These are phyloP conservation scores for Amphirosellinia nigrospora DNA, from an alignment of 495 filamentous ascomycete genomes.

Conservation along the genomic window DNA sequence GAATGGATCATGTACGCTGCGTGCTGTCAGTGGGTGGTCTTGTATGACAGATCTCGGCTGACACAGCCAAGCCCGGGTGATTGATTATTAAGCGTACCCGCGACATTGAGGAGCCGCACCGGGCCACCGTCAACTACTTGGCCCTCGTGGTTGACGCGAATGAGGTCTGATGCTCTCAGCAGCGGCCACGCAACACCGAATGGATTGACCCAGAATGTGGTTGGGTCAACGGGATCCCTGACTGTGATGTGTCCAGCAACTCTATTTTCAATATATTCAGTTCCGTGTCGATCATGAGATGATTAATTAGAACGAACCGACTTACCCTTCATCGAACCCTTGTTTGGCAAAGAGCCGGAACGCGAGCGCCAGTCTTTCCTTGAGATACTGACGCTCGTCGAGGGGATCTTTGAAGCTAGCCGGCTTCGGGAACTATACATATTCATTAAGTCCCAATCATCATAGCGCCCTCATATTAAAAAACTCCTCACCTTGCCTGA, in stretches of 20 bases:
- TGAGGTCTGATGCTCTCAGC: constrained; percentile 73
- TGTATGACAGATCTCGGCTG: neutral
- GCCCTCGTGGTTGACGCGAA: constrained; percentile 69
- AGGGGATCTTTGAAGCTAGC: constrained; percentile 31
- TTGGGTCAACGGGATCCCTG: constrained; percentile 70
- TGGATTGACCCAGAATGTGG: constrained; percentile 81
- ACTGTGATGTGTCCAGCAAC: constrained; percentile 31
- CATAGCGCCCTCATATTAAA: neutral
- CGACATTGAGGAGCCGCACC: constrained; percentile 67
- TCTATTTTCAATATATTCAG: constrained; percentile 16
- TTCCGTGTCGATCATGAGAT: neutral
- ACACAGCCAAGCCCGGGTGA: neutral
- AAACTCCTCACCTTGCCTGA: constrained; percentile 15
- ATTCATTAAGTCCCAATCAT: neutral
- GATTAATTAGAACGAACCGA: too few species aligned
- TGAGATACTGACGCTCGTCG: constrained; percentile 33
- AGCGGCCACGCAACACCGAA: constrained; percentile 74
- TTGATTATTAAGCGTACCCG: constrained; percentile 42
- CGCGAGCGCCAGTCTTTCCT: constrained; percentile 30
- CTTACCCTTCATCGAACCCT: constrained; percentile 32
- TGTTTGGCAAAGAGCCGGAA: constrained; percentile 34
- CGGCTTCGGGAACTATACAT: constrained; percentile 19
- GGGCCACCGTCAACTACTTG: constrained; percentile 72
- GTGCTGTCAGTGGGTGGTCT: neutral
- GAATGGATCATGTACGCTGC: constrained; percentile 68